A percentile compares a stretch with the other conserved stretches of the same genome.
These are phyloP conservation scores for Grammothele lineata DNA, from an alignment of 768 basidiomycete genomes.

Conservation along the genomic window DNA sequence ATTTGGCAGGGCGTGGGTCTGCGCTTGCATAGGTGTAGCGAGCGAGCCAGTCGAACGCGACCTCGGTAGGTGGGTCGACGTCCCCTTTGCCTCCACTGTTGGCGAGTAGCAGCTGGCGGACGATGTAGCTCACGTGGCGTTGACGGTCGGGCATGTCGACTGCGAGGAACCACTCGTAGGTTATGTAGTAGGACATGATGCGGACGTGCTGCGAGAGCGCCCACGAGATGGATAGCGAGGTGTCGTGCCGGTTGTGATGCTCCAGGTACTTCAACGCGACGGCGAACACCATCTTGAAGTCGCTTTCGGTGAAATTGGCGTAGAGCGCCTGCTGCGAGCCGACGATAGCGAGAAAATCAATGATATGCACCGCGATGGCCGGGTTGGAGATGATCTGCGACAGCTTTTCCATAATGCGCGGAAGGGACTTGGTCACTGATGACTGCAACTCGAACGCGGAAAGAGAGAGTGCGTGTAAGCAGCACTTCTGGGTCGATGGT, in stretches of 20 bases:
- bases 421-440: slow-evolving; percentile 75
- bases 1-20: slow-evolving; percentile 83
- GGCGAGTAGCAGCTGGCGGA: slow-evolving; percentile 78
- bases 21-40: slow-evolving; percentile 93
- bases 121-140: slow-evolving; percentile 80
- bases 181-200: slow-evolving; percentile 81
- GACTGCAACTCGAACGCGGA: slow-evolving; percentile 82
- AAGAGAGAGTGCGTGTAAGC: slow-evolving; percentile 84
- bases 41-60: slow-evolving; percentile 97
- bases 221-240: slow-evolving; percentile 66
- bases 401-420: slow-evolving; percentile 80
- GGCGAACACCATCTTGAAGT: slow-evolving; percentile 92
- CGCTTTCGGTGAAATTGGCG: slow-evolving; percentile 84
- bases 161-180: slow-evolving; percentile 94
- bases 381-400: slow-evolving; percentile 93
- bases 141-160: slow-evolving; percentile 79
- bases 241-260: slow-evolving; percentile 69
- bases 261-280: slow-evolving; percentile 93
- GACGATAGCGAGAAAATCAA: slow-evolving; percentile 85
- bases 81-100: slow-evolving; percentile 62
- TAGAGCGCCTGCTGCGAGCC: slow-evolving; percentile 77
- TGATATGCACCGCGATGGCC: slow-evolving; percentile 92
- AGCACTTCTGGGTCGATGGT: slow-evolving; percentile 78
- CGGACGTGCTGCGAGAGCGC: slow-evolving; percentile 90
- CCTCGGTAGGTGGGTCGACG: slow-evolving; percentile 88